phyloP scores from a whole-genome alignment of 495 filamentous ascomycete species.

The Thermothielavioides terrestris region DNA sequence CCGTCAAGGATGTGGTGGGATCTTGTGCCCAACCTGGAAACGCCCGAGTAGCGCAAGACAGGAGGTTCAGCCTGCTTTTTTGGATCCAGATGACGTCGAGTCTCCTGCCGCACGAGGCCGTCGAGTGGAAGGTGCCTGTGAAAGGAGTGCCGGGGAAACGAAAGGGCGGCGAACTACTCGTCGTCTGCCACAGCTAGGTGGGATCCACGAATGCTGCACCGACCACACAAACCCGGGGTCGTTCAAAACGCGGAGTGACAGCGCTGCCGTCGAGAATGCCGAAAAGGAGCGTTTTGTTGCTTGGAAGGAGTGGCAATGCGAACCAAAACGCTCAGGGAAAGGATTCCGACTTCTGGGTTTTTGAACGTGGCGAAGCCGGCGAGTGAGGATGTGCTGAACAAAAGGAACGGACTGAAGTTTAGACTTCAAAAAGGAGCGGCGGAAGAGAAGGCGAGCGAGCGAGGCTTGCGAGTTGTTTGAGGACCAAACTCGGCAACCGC shows the following conservation, averaged over 20 bases:
- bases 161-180: conserved; percentile 9
- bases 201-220: conserved; percentile 13
- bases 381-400: background rate
- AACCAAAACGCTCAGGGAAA: conserved; percentile 10
- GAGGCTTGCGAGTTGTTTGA: conserved; percentile 15
- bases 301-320: conserved; percentile 27
- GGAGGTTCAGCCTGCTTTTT: conserved; percentile 19
- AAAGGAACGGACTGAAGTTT: conserved; percentile 20
- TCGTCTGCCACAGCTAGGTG: conserved; percentile 8
- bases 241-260: conserved; percentile 11
- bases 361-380: background rate
- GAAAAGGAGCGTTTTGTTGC: background rate
- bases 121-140: conserved; percentile 24
- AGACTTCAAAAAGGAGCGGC: conserved; percentile 32
- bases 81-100: conserved; percentile 24
- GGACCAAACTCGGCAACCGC: conserved; percentile 7
- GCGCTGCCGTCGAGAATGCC: conserved; percentile 12
- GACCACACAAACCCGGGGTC: conserved; percentile 4
- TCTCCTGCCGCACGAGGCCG: conserved; percentile 13
- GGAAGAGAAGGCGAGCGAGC: conserved; percentile 17
- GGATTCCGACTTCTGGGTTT: background rate
- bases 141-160: conserved; percentile 29
- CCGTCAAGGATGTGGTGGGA: conserved; percentile 30
- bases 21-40: conserved; percentile 17
- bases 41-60: conserved; percentile 24